Evolutionary conservation across 352 stramenopile species (phyloP), one percentile per base, ranked within the genome.

Genomic region (Phytophthora ramorum): DNA sequence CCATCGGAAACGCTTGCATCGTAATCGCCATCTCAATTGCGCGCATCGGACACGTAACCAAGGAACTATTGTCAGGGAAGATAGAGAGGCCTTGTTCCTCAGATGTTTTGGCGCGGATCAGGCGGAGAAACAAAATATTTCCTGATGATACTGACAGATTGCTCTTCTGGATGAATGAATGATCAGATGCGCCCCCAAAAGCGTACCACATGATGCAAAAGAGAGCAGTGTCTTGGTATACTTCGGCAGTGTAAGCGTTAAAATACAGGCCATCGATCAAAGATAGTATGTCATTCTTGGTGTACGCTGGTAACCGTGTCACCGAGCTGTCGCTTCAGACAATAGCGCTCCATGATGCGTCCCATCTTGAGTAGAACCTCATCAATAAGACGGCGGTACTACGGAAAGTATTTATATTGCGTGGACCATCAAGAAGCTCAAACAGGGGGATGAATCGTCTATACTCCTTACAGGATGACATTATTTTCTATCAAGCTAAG

Each of bases 151-250:
- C 16, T 20, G 37, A 44, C 13, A 44, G 12, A 7, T 44, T 44
- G 37, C 37, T 20, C 37, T 44, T 44, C 13, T 44, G 12, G 14
- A 44, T 3, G 14, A 44, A 44, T 20, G 13, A 10, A 20, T 20
- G 37, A 14, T 44, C 37, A 20, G 37, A 44, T 14, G 9, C 37
- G 1, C 37, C 3, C 16, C 37, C 37, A 44, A 44, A 62, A 5
- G 47, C 28, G n/a, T 65, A 61, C 9, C 41, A 48, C 41, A 48
- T 32, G 17, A 44, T 44, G 37, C 13, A 44, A 20, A 44, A 7
- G 1, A 48, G 54, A 7, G 48, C 60, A 1, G 60, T 55, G 48
- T 74, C 60, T 50, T 74, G 53, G 17, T 19, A 44, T 14, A 14
- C 34, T 14, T 14, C 13, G 34, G 6, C 16, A 10, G 37, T 10